Evolutionary conservation across 805 yeast genomes (phyloP).

Genomic region (Schwanniomyces occidentalis): DNA sequence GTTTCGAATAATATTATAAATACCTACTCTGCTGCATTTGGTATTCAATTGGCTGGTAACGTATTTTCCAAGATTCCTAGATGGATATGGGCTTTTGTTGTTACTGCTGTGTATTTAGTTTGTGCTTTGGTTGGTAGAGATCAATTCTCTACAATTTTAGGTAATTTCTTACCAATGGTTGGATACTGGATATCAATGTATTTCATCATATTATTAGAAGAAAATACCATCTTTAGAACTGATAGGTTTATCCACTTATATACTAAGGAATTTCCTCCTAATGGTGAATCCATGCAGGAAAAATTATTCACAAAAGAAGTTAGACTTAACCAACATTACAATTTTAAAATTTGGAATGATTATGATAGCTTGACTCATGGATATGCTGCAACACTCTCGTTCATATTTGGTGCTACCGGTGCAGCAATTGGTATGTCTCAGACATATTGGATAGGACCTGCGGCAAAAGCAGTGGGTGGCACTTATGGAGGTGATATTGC

Average conservation of each 20-base stretch:
- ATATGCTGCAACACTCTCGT: conserved; percentile 66
- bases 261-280: conserved; percentile 27
- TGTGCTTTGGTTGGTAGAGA: conserved; percentile 76
- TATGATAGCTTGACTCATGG: conserved; percentile 62
- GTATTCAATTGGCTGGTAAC: conserved; percentile 63
- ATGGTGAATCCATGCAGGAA: conserved; percentile 9
- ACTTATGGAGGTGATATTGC: conserved; percentile 78
- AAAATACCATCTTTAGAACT: conserved; percentile 69
- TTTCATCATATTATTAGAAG: conserved; percentile 67
- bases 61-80: conserved; percentile 66
- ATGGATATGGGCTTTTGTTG: conserved; percentile 69
- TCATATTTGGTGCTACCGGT: conserved; percentile 72
- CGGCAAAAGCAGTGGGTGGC: conserved; percentile 63
- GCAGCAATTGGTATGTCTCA: conserved; percentile 89
- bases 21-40: conserved; percentile 78
- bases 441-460: conserved; percentile 76
- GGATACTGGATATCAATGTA: conserved; percentile 91
- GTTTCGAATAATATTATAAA: conserved; percentile 81
- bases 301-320: conserved; percentile 40
- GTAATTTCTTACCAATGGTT: conserved; percentile 86
- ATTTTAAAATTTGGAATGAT: conserved; percentile 76
- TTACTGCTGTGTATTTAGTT: conserved; percentile 63
- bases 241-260: conserved; percentile 32
- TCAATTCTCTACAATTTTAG: conserved; percentile 68
- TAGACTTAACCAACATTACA: conserved; percentile 49